Evolutionary conservation across 78 protist species (phyloP), one percentile per base, ranked within the genome.

Genomic region (Chrysochromulina tobinii): DNA sequence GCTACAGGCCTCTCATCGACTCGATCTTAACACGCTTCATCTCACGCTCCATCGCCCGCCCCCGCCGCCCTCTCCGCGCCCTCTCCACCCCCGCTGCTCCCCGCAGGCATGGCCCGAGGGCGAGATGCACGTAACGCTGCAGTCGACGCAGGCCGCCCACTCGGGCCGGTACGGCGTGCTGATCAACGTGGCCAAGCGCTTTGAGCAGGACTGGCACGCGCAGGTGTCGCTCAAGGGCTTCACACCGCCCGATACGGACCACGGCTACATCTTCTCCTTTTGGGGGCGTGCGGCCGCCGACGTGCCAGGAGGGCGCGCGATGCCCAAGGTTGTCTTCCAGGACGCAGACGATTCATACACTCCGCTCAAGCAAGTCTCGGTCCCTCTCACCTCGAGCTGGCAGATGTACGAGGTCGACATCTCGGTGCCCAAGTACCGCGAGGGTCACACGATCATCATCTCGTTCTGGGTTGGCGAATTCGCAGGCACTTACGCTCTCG

Each of bases 161-260:
- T 3, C 14, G 14, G 79, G 79, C 53, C 3, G 50, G 9, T 69
- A 69, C 51, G 79, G 79, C 14, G 15, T 69, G 14, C 15, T 69
- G 3, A 69, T 69, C 51, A 17, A 69, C 15, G 51, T 69, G 5
- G 38, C 3, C 0, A 5, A 15, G 2, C 53, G 51, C 12, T 69
- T 69, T n/a, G 79, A 69, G 51, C 50, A 25, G 51, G 79, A 69
- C 51, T 69, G 79, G 79, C 79, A 69, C 79, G 79, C 79, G 15
- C 75, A 68, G 75, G 75, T 68, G 25, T 23, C 79, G 2, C 17
- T 69, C 53, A 11, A n/a, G 14, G 15, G 51, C 11, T 69, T 69
- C 79, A 11, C 51, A 51, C 79, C 79, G 3, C 79, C 79, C 12
- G 79, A 69, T 17, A n/a, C 50, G 25, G 14, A 69, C 15, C 79